Base-by-base conservation (phyloP, 768 basidiomycete species). In the Tylopilus vinaceipallidus region DNA sequence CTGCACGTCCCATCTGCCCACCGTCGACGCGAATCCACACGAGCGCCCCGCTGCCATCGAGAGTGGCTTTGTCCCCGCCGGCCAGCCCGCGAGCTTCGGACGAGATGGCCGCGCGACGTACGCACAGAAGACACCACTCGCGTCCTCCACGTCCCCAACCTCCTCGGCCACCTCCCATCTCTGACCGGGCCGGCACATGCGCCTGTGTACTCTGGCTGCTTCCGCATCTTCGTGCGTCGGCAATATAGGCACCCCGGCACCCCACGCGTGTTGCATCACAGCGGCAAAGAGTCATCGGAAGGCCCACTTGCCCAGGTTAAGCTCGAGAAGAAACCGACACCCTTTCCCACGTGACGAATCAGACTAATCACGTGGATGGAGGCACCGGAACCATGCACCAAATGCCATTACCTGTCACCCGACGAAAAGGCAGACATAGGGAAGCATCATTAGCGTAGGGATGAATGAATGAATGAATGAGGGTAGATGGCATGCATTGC, bases 281-380 rank as follows among this genome's bases (percentile, higher is more conserved):
- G 4, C 42, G 42, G 48, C 42, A 30, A 42, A n/a, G 47, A 33
- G 22, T 17, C 45, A 50, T 52, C 41, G 43, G 36, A 42, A 13
- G 34, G 33, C 26, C 48, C 47, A 20, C 47, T 52, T 43, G 41
- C 48, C 46, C 26, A 47, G 23, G 34, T 20, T 39, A 23, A 27
- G n/a, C 32, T 48, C 32, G 37, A 23, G 42, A 49, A 37, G 55
- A 35, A 46, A 38, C 24, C 27, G 37, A 45, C 37, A 30, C 45
- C 49, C 27, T 48, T 45, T 50, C 30, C 20, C 63, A 65, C 63
- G 63, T 65, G 62, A 64, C 33, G 51, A 44, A 32, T 45, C 19
- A 16, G 30, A 54, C 16, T 22, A 37, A 36, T 64, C 59, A 61
- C 64, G 63, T 63, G 62, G 34, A 4, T 12, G 30, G 10, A 33